Percentiles rank a stretch among this genome's conserved stretches.
phyloP scores from a whole-genome alignment of 1,284 basidiomycete genomes.

The Tilletia indica region DNA sequence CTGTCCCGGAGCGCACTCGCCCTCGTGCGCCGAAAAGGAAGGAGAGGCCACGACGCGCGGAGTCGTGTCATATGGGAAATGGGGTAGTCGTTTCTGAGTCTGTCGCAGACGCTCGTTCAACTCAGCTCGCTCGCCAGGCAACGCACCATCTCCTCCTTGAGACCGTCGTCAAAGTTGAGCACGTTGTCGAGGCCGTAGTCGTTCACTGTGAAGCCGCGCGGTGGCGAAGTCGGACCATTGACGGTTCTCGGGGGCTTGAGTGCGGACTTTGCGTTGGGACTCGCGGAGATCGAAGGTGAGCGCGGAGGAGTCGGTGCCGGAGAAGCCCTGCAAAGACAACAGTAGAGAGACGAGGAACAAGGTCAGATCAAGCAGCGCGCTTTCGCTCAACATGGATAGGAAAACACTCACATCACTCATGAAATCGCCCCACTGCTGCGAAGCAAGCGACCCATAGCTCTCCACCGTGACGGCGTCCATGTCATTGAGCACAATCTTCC shows the following conservation, averaged over 20 bases:
- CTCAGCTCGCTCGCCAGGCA: slow-evolving; percentile 35
- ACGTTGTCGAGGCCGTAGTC: slow-evolving; percentile 33
- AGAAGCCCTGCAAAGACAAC: slow-evolving; percentile 31
- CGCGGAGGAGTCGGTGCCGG: slow-evolving; percentile 45
- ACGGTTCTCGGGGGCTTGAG: slow-evolving; percentile 31
- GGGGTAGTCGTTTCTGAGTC: slow-evolving; percentile 33
- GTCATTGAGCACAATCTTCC: background rate
- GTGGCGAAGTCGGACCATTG: slow-evolving; percentile 49
- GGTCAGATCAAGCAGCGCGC: too few relatives aligned
- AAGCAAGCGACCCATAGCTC: slow-evolving; percentile 37
- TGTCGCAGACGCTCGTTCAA: slow-evolving; percentile 28
- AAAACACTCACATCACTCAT: slow-evolving; percentile 24
- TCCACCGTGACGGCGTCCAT: slow-evolving; percentile 30
- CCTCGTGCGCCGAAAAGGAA: background rate
- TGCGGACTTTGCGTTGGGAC: slow-evolving; percentile 36
- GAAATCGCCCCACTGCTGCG: slow-evolving; percentile 50
- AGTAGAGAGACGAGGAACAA: background rate
- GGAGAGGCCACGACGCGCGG: slow-evolving; percentile 39
- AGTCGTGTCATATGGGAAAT: slow-evolving; percentile 47
- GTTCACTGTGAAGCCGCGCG: slow-evolving; percentile 37
- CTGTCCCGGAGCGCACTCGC: slow-evolving; percentile 22
- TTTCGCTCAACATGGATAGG: background rate
- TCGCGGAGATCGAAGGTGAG: slow-evolving; percentile 52
- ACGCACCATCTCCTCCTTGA: slow-evolving; percentile 42
- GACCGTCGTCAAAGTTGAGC: slow-evolving; percentile 47